Conservation (phyloP, 73 alveolate species). For the Loxodes magnus region DNA sequence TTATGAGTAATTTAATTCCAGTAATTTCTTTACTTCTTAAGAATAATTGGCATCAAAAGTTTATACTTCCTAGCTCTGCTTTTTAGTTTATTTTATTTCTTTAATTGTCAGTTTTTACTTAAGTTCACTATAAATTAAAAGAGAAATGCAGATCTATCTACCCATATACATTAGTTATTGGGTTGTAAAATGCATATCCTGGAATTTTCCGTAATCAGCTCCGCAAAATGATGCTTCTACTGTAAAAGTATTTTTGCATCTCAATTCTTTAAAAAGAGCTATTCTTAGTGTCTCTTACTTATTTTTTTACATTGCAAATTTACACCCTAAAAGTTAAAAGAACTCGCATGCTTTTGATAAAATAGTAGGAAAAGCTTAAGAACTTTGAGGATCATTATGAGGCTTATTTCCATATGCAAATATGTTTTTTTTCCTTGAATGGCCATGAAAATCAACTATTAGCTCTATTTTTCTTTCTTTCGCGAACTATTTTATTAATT, state of each 20-base stretch:
- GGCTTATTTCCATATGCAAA: slow-evolving; percentile 66
- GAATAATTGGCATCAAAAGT: not conserved
- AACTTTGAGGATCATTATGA: not conserved
- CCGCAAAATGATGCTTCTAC: slow-evolving; percentile 94
- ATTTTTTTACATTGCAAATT: slow-evolving; percentile 75
- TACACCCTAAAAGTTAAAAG: slow-evolving; percentile 72
- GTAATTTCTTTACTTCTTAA: not conserved
- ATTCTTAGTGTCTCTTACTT: slow-evolving; percentile 86
- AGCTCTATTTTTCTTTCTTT: slow-evolving; percentile 90
- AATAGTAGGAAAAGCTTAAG: slow-evolving; percentile 59
- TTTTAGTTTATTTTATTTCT: not conserved
- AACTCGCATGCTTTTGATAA: slow-evolving; percentile 63
- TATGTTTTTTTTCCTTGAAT: slow-evolving; percentile 94
- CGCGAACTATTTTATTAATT: slow-evolving; percentile 79
- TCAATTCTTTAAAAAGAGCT: slow-evolving; percentile 79
- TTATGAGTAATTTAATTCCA: not conserved
- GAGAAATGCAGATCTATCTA: slow-evolving; percentile 1
- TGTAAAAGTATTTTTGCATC: slow-evolving; percentile 72
- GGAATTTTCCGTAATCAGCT: slow-evolving; percentile 82
- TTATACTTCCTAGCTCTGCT: not conserved
- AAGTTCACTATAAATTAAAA: not conserved
- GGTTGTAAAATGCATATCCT: slow-evolving; percentile 71
- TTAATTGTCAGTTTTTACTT: not conserved
- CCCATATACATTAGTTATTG: not conserved
- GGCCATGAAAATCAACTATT: slow-evolving; percentile 99